phyloP scores from a whole-genome alignment of 2,329 filamentous ascomycete genomes.

The Colletotrichum spaethianum region DNA sequence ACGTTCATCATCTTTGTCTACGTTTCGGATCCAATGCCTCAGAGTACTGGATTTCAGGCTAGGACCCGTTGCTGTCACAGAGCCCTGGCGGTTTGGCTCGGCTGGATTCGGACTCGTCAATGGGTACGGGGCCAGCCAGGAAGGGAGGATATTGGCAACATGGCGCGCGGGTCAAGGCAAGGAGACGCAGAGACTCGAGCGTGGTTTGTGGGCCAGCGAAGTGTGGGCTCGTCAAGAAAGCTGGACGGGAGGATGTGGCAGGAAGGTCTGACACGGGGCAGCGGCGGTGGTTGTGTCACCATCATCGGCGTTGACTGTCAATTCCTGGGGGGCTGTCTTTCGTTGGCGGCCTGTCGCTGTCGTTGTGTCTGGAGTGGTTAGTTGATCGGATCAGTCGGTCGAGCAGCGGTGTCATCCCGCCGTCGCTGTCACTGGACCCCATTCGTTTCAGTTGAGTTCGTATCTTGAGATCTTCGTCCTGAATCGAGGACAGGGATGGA shows the following conservation, averaged over 20 bases:
- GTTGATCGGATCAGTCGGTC: neutral
- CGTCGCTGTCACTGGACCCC: neutral
- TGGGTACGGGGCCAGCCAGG: neutral
- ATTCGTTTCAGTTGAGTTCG: conserved; percentile 37
- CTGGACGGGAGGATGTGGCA: conserved; percentile 12
- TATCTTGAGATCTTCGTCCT: conserved; percentile 19
- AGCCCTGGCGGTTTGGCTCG: conserved; percentile 27
- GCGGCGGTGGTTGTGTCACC: conserved; percentile 1
- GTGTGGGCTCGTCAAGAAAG: conserved; percentile 12
- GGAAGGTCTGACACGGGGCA: conserved; percentile 33
- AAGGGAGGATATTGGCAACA: conserved; percentile 2
- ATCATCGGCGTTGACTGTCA: neutral
- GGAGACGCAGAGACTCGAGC: neutral
- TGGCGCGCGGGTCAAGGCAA: conserved; percentile 4
- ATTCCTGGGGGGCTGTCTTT: neutral
- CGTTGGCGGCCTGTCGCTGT: neutral
- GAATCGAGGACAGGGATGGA: neutral
- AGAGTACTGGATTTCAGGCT: conserved; percentile 9
- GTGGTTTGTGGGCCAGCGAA: neutral
- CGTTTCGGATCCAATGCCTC: conserved; percentile 31
- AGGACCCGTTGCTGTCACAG: conserved; percentile 19
- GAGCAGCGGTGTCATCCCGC: neutral
- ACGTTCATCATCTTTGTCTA: conserved; percentile 19
- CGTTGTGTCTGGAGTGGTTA: neutral
- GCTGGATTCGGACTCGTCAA: conserved; percentile 1